A percentile compares a stretch with the other conserved stretches of the same genome.
These are phyloP conservation scores for Arthrobotrys pseudoclavata DNA, from an alignment of 2,329 filamentous ascomycete species.

Conservation along the genomic window DNA sequence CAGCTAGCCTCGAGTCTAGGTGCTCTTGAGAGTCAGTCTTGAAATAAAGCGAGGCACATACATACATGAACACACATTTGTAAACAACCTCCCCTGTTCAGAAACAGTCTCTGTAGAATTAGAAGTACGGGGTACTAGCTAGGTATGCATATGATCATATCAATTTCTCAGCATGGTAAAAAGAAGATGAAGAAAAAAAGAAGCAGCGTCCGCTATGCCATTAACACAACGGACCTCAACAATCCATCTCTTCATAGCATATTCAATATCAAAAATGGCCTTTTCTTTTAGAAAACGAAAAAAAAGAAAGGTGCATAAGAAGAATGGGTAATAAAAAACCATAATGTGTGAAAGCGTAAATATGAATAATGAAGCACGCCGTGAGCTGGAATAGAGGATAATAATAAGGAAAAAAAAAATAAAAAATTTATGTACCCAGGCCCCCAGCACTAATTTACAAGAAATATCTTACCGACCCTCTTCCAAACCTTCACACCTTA, in stretches of 20 bases:
- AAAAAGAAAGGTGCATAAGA: not conserved
- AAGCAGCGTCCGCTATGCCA: not conserved
- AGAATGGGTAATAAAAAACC: slow-evolving; percentile 14
- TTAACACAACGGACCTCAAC: not conserved
- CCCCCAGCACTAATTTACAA: slow-evolving; percentile 46
- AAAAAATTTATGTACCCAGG: slow-evolving; percentile 16
- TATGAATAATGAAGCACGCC: slow-evolving; percentile 23
- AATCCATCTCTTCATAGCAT: too few relatives aligned
- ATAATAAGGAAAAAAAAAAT: not conserved
- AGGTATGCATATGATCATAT: slow-evolving; percentile 6
- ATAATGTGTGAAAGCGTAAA: slow-evolving; percentile 5
- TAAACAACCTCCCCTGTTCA: too few relatives aligned
- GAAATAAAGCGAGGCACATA: too few relatives aligned
- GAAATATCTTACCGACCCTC: slow-evolving; percentile 9
- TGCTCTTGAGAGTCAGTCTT: too few relatives aligned
- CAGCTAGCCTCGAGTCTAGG: too few relatives aligned
- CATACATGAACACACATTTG: too few relatives aligned
- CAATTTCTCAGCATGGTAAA: slow-evolving; percentile 3
- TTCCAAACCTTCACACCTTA: not conserved
- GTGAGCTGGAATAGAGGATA: slow-evolving; percentile 12
- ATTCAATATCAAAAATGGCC: slow-evolving; percentile 14
- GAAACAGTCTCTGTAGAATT: too few relatives aligned
- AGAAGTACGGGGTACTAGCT: too few relatives aligned
- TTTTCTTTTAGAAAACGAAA: not conserved
- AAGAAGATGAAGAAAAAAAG: not conserved